Base-by-base conservation (phyloP, 129 eudicot species). In the Ambrosia trifida region DNA sequence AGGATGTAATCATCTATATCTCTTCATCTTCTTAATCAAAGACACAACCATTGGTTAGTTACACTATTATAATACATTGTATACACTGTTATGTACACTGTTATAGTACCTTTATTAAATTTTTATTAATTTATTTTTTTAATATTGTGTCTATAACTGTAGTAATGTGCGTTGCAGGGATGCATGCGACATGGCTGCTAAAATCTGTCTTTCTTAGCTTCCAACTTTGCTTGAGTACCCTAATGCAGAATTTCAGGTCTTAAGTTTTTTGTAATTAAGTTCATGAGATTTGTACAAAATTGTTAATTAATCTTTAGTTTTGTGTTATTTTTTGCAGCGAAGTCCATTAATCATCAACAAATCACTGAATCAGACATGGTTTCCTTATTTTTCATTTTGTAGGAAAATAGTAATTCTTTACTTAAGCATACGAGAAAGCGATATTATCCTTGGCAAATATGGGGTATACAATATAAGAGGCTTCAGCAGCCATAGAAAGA, bases 141-240 rank as follows among this genome's bases (percentile, higher is more conserved):
- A 24, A 0, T 24, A 11, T 68, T 20, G 67, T 73, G n/a, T 32
- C 33, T 47, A 64, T 73, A 30, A 16, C 4, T 74, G 53, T 64
- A 61, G 50, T 49, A 17, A 43, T 54, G 4, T 70, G 20, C 73
- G 11, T 64, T 64, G n/a, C 74, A 94, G 99, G 99, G 96, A 94
- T 79, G 99, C 97, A 47, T 94, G 99, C 97, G 99, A 94, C 80
- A 94, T 94, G 97, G 99, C 99, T 69, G 97, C 97, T 57, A 97
- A 94, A 81, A 89, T 90, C 47, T 94, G 99, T 66, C 97, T 94
- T 81, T 86, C 91, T 70, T 96, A 87, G 86, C 97, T 94, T 74
- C 97, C 97, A 44, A 72, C 91, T 31, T 79, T 94, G 61, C 81
- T 94, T 20, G 87, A 84, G 65, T 94, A 94, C 69, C 97, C 97